Evolutionary conservation across 1,284 basidiomycete genomes (phyloP).

Genomic region (Sanghuangporus baumii): DNA sequence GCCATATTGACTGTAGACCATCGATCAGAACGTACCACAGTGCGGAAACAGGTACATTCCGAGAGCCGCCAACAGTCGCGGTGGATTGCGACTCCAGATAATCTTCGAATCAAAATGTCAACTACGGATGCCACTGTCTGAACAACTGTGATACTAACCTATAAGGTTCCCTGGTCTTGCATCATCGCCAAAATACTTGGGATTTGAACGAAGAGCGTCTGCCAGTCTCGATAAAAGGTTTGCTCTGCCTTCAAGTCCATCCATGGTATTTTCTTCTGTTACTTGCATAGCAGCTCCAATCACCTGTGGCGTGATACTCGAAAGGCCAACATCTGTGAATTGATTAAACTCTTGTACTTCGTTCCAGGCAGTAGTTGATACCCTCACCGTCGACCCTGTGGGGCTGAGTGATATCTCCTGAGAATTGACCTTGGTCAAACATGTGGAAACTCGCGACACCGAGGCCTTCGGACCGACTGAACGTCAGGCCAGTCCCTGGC

Average conservation of each 20-base stretch:
- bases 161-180: constrained; percentile 80
- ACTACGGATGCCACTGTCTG: background rate
- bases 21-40: constrained; percentile 84
- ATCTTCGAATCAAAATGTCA: constrained; percentile 37
- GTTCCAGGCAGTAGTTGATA: constrained; percentile 6
- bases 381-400: constrained; percentile 71
- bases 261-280: constrained; percentile 74
- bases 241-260: constrained; percentile 84
- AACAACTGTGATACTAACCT: constrained; percentile 38
- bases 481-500: constrained; percentile 47
- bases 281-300: constrained; percentile 81
- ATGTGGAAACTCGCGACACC: constrained; percentile 89
- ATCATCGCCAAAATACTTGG: constrained; percentile 64
- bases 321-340: constrained; percentile 62
- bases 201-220: constrained; percentile 57
- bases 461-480: constrained; percentile 83
- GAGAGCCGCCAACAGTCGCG: constrained; percentile 30
- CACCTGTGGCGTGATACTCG: constrained; percentile 55
- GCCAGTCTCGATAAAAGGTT: constrained; percentile 71
- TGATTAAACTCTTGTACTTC: background rate
- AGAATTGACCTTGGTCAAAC: constrained; percentile 83
- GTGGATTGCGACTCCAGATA: constrained; percentile 60
- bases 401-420: constrained; percentile 56
- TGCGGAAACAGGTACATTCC: constrained; percentile 54
- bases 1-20: constrained; percentile 87